These are phyloP conservation scores for Anastatica hierochuntica DNA, from an alignment of 345 rosid species.

Conservation along the genomic window DNA sequence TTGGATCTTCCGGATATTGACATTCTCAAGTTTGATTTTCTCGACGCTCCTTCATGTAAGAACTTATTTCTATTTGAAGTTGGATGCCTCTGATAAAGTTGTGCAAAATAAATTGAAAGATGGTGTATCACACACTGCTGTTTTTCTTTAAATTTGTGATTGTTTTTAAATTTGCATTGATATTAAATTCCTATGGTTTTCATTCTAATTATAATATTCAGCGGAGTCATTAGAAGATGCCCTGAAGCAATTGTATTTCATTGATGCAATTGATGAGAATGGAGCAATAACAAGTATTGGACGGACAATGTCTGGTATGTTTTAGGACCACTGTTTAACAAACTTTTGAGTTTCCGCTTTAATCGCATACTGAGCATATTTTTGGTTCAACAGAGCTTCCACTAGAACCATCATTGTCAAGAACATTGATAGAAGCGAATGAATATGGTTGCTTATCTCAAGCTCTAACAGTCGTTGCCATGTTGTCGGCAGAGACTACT, in stretches of 20 bases:
- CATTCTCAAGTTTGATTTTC: conserved; percentile 89
- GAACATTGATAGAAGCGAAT: conserved; percentile 87
- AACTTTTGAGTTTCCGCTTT: neutral
- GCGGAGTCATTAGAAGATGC: conserved; percentile 87
- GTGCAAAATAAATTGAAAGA: neutral
- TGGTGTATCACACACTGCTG: too few relatives aligned
- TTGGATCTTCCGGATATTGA: conserved; percentile 89
- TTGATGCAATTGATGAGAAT: conserved; percentile 84
- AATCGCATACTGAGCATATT: conserved; percentile 2
- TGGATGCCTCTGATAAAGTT: neutral
- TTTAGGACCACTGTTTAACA: neutral
- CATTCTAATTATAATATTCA: conserved; percentile 27
- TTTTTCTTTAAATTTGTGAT: too few relatives aligned
- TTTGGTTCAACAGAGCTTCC: conserved; percentile 68
- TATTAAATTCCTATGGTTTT: too few relatives aligned
- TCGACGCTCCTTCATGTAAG: conserved; percentile 88
- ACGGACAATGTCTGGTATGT: conserved; percentile 79
- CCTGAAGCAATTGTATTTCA: conserved; percentile 74
- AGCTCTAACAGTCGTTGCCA: conserved; percentile 90
- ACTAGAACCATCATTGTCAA: conserved; percentile 87
- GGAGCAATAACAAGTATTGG: conserved; percentile 81
- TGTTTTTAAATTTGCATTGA: too few relatives aligned
- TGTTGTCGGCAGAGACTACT: conserved; percentile 89
- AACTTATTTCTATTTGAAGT: conserved; percentile 9
- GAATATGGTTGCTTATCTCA: conserved; percentile 74